Evolutionary conservation across 108 stramenopile species (phyloP), one percentile per base, ranked within the genome.

Genomic region (Cyclotella atomus): DNA sequence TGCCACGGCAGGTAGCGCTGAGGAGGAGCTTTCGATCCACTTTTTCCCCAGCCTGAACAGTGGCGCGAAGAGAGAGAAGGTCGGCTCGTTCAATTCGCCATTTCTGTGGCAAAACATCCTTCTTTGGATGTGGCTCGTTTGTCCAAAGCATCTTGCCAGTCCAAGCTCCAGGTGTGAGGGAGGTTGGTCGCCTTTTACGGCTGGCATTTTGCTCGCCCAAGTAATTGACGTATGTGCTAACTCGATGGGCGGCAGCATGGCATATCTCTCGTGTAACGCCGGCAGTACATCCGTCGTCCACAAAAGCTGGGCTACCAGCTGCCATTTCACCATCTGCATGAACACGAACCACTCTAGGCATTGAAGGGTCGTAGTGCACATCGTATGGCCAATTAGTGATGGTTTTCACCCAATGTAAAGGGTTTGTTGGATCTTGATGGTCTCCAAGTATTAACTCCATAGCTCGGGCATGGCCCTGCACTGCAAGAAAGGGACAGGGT

Each of bases 381-480:
- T 21, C 7, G 8, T 69, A 78, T 20, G 83, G 83, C 14, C 70
- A 62, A 68, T 84, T 84, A 29, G 71, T 33, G 2, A 29, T 16
- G 12, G 73, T 46, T 2, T n/a, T 20, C 21, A 57, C 63, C 82
- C 82, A 83, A 27, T 34, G 30, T n/a, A 77, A 77, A 5, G 62
- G 29, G 36, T 83, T 83, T 23, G 15, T 21, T 2, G 30, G 25
- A 32, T 73, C 65, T 2, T 7, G 50, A 4, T 28, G 36, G 29
- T 77, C 43, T 9, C 82, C 82, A 5, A 34, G 25, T 1, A 68
- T 36, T 2, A 69, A 34, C 34, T 83, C 71, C 29, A 72, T 50
- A 2, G 65, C 65, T 3, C 61, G 19, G 9, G 49, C 16, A 17
- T 54, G 34, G 7, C 52, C 73, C 32, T 70, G 74, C 5, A 53